Evolutionary conservation across 202 grass and related monocot species (phyloP), one percentile per base, ranked within the genome.

Genomic region (Zoysia matrella): DNA sequence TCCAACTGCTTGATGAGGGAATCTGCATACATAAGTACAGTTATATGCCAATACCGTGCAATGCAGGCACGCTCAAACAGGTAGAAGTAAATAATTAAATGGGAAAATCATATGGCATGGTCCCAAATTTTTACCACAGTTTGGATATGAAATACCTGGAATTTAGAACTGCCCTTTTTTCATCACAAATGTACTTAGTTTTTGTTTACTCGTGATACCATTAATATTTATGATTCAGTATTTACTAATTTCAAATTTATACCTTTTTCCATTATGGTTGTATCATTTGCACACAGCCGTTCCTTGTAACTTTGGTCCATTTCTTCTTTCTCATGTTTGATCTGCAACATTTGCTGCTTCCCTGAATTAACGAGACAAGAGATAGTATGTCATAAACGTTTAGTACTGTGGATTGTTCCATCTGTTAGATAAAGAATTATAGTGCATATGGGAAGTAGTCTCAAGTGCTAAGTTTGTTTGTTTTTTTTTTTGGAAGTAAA

Each of bases 321-420:
- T 84, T 95, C 85, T 83, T 98, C 85, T 84, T 95, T 98, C 83
- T 98, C 90, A 70, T 86, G 89, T 90, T 86, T 90, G 81, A 98
- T 83, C 65, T 76, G 76, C 85, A 88, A 73, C 46, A 91, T 84
- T 74, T 88, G 85, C 85, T 93, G 86, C 65, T 86, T 82, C 30
- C 88, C 95, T 95, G 76, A 67, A 57, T 69, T 40, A 75, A 84
- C 47, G n/a, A 47, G 69, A 73, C 70, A 67, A 36, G 9, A 67
- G 68, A 77, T 12, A 61, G 3, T 67, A 77, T 60, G 51, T 82
- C 42, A 43, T 40, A 78, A 80, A 47, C 64, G 43, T 48, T 49
- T 43, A 75, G 46, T 67, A 75, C 43, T 88, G 22, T 50, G 47
- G 50, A 77, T 48, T 5, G 12, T 82, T 77, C 1, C 56, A 58